Percentiles rank a stretch among this genome's conserved stretches.
These are phyloP conservation scores for Malassezia japonica DNA, from an alignment of 1,284 basidiomycete genomes.

Conservation along the genomic window DNA sequence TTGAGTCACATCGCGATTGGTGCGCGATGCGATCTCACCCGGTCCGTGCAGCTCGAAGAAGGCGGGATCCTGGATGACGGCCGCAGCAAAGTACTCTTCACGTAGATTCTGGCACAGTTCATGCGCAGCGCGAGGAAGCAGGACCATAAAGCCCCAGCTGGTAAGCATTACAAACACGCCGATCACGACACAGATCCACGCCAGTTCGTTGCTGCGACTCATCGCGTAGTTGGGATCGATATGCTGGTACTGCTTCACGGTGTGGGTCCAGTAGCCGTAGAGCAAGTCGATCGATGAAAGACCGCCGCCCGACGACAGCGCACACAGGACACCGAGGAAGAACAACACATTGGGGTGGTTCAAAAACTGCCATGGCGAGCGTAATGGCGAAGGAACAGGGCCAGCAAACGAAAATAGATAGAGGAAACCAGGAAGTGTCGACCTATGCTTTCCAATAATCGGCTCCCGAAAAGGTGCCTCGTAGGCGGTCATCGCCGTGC, in stretches of 20 bases:
- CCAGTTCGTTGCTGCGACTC: constrained; percentile 31
- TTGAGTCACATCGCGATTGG: constrained; percentile 49
- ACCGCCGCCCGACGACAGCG: constrained; percentile 27
- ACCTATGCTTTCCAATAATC: not conserved
- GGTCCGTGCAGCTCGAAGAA: constrained; percentile 51
- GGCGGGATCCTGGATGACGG: constrained; percentile 50
- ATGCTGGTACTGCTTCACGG: not conserved
- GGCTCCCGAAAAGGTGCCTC: constrained; percentile 8
- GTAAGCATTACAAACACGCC: constrained; percentile 39
- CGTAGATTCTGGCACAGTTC: constrained; percentile 46
- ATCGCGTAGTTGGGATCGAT: constrained; percentile 7
- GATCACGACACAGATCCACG: constrained; percentile 48
- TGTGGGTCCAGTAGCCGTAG: constrained; percentile 40
- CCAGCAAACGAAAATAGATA: constrained; percentile 14
- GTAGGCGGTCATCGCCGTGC: not conserved
- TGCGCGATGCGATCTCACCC: constrained; percentile 49
- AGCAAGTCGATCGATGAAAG: constrained; percentile 38
- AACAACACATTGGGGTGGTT: constrained; percentile 35
- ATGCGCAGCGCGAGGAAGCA: constrained; percentile 45
- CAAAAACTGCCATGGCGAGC: constrained; percentile 22
- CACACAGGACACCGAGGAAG: constrained; percentile 24
- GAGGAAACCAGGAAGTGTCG: constrained; percentile 1
- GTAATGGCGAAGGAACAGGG: constrained; percentile 5
- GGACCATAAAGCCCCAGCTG: constrained; percentile 39
- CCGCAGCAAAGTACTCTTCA: constrained; percentile 49